These are phyloP conservation scores for Claviceps pazoutovae DNA, from an alignment of 2,329 filamentous ascomycete genomes.

Conservation along the genomic window DNA sequence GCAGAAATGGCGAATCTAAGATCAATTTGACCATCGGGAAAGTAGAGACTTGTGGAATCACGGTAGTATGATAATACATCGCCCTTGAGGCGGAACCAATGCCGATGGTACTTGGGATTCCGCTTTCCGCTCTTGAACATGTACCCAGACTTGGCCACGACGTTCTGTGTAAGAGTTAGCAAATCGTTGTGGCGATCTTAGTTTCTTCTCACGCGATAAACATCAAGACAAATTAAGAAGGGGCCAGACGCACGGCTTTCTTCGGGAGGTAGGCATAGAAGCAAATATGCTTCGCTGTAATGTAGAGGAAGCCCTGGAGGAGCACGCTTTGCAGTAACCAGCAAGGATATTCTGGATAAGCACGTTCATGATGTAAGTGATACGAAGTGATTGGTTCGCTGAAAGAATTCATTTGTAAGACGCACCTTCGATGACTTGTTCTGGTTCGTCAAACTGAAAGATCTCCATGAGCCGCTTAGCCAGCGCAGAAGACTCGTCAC, in stretches of 20 bases:
- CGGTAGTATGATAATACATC: conserved; percentile 85
- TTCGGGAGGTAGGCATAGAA: conserved; percentile 97
- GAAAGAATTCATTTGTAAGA: neutral
- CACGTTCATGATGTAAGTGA: neutral
- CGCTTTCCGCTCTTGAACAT: conserved; percentile 78
- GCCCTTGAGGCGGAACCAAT: conserved; percentile 87
- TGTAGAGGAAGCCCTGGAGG: conserved; percentile 89
- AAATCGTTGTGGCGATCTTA: neutral
- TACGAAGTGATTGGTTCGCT: conserved; percentile 4
- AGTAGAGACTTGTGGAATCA: conserved; percentile 75
- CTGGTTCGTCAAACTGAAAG: conserved; percentile 66
- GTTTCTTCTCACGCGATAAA: neutral
- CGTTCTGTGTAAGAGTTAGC: conserved; percentile 35
- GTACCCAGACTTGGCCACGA: conserved; percentile 73
- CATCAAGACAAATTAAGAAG: neutral
- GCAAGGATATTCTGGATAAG: conserved; percentile 65
- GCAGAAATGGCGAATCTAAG: conserved; percentile 83
- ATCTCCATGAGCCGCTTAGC: conserved; percentile 66
- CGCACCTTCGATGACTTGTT: conserved; percentile 70
- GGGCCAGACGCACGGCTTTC: conserved; percentile 51
- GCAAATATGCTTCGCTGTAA: conserved; percentile 83
- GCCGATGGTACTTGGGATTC: conserved; percentile 76
- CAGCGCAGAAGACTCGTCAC: conserved; percentile 41
- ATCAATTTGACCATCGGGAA: conserved; percentile 83
- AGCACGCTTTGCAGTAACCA: conserved; percentile 86